Conservation (phyloP, 345 rosid species). For the Lumnitzera littorea region DNA sequence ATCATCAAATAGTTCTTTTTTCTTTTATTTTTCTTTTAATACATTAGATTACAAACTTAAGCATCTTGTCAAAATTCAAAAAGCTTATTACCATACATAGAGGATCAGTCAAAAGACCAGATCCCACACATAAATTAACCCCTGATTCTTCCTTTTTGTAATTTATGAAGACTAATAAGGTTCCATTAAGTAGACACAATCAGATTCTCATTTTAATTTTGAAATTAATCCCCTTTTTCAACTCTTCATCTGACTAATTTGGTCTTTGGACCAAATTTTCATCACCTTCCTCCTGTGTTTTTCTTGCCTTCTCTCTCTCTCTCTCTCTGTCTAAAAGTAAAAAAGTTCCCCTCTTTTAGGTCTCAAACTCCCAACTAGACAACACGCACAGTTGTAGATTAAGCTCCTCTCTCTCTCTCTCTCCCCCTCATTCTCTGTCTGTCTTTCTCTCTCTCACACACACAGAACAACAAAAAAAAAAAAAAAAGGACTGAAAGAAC, state of each 20-base stretch:
- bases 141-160: too few species aligned
- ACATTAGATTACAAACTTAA: too few species aligned
- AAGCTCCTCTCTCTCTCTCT: background rate
- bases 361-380: constrained; percentile 6
- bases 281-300: constrained; percentile 18
- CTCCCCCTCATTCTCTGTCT: background rate
- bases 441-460: background rate
- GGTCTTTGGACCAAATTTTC: constrained; percentile 11
- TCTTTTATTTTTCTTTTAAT: too few species aligned
- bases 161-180: too few species aligned
- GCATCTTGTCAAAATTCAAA: too few species aligned
- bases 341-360: constrained; percentile 8
- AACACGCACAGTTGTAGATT: background rate
- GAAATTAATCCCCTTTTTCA: background rate
- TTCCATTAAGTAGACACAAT: too few species aligned
- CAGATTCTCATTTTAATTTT: background rate
- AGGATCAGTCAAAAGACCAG: too few species aligned
- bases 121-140: too few species aligned
- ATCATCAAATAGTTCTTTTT: too few species aligned
- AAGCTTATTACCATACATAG: too few species aligned
- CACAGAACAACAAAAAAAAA: too few species aligned
- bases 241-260: background rate
- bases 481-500: background rate
- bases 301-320: constrained; percentile 3
- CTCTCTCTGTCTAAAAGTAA: constrained; percentile 3